These are phyloP conservation scores for Rhododendron ovatum DNA, from an alignment of 148 eudicot genomes.

Conservation along the genomic window DNA sequence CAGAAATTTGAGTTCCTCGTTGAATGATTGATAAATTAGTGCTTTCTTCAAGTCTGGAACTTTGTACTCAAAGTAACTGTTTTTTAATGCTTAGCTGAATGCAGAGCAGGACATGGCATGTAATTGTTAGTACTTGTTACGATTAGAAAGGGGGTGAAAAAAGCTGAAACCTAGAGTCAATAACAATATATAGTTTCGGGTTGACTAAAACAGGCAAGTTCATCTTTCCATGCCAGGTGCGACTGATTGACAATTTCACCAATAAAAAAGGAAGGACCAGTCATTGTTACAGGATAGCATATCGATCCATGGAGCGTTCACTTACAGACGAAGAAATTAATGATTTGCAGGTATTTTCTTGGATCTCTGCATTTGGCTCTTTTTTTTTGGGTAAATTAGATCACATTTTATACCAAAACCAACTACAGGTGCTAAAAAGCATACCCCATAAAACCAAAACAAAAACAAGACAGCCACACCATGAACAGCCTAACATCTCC, in stretches of 20 bases:
- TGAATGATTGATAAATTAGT: background rate
- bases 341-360: slow-evolving; percentile 65
- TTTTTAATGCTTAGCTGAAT: background rate
- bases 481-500: background rate
- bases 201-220: background rate
- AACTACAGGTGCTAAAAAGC: background rate
- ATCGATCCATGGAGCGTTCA: slow-evolving; percentile 96
- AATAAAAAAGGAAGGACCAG: slow-evolving; percentile 97
- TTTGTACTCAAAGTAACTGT: background rate
- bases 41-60: background rate
- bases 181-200: background rate
- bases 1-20: background rate
- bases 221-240: slow-evolving; percentile 44
- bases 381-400: background rate
- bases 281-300: slow-evolving; percentile 87
- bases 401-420: background rate
- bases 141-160: background rate
- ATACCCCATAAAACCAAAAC: background rate
- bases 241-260: slow-evolving; percentile 73
- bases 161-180: no score
- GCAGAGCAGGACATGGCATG: background rate
- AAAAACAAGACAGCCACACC: background rate
- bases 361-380: background rate
- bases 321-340: slow-evolving; percentile 91
- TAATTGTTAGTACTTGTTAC: background rate